A percentile compares a stretch with the other conserved stretches of the same genome.
Conservation (phyloP, 371 early-diverging fungal genomes). For the Mortierella sp. region DNA sequence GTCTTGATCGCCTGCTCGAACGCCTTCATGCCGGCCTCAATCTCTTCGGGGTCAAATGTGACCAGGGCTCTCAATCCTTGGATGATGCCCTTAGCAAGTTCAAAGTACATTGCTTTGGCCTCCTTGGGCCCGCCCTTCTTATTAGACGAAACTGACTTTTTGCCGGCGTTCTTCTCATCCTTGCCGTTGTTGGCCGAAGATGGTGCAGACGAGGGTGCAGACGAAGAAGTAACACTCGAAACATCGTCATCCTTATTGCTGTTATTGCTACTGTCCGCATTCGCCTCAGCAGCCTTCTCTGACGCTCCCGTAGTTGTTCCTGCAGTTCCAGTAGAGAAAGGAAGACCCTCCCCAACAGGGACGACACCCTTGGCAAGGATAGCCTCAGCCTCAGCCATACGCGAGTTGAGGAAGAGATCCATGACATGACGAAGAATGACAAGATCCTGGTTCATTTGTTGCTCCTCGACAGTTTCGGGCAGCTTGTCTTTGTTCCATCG, state of each 20-base stretch:
- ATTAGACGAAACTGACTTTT: slow-evolving; percentile 16
- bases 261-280: neutral
- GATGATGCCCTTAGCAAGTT: slow-evolving; percentile 39
- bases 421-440: slow-evolving; percentile 28
- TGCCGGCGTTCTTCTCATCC: neutral
- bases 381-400: slow-evolving; percentile 44
- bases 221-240: slow-evolving; percentile 29
- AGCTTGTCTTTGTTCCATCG: slow-evolving; percentile 36
- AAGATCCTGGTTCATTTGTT: slow-evolving; percentile 51
- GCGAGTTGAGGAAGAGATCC: slow-evolving; percentile 41
- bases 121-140: slow-evolving; percentile 28
- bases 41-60: slow-evolving; percentile 50
- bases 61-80: slow-evolving; percentile 47
- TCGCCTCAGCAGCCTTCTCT: slow-evolving; percentile 24
- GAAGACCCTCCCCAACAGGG: slow-evolving; percentile 17
- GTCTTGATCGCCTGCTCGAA: slow-evolving; percentile 52
- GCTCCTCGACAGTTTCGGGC: slow-evolving; percentile 45
- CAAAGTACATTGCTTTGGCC: slow-evolving; percentile 41
- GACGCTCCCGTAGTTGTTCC: slow-evolving; percentile 1
- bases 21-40: slow-evolving; percentile 47
- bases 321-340: neutral
- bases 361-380: slow-evolving; percentile 35
- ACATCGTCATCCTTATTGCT: slow-evolving; percentile 18
- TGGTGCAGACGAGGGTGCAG: slow-evolving; percentile 20
- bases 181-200: slow-evolving; percentile 17